These are phyloP conservation scores for Taiwanofungus camphoratus DNA, from an alignment of 1,284 basidiomycete species.

Conservation along the genomic window DNA sequence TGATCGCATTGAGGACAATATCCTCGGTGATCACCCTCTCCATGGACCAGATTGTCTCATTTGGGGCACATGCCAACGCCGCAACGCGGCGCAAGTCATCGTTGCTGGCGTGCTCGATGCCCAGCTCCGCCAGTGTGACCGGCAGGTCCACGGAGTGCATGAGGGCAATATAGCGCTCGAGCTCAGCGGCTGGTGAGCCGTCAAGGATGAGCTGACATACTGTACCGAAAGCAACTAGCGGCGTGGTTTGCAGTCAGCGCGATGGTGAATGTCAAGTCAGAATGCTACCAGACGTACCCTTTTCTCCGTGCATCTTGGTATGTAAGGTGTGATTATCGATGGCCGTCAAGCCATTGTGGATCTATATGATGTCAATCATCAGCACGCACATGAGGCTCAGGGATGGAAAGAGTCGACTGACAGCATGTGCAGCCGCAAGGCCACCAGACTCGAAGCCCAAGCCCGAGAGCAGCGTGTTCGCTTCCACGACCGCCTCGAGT, in stretches of 20 bases:
- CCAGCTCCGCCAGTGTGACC: slow-evolving; percentile 27
- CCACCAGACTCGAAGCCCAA: slow-evolving; percentile 32
- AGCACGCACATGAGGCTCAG: not conserved
- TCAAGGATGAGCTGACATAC: slow-evolving; percentile 30
- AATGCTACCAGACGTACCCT: slow-evolving; percentile 18
- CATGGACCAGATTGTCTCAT: slow-evolving; percentile 33
- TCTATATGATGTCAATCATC: slow-evolving; percentile 18
- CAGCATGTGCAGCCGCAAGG: slow-evolving; percentile 30
- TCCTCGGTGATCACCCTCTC: slow-evolving; percentile 27
- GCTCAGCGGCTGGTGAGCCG: slow-evolving; percentile 20
- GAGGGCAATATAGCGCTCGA: slow-evolving; percentile 29
- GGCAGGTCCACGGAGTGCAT: slow-evolving; percentile 31
- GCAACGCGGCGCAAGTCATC: slow-evolving; percentile 27
- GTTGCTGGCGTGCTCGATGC: slow-evolving; percentile 27
- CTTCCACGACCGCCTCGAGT: slow-evolving; percentile 31
- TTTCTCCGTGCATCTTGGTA: slow-evolving; percentile 29
- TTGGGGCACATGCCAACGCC: slow-evolving; percentile 23
- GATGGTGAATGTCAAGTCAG: not conserved
- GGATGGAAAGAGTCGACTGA: slow-evolving; percentile 10
- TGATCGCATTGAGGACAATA: slow-evolving; percentile 26
- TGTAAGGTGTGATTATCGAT: slow-evolving; percentile 27
- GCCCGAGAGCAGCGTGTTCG: slow-evolving; percentile 30
- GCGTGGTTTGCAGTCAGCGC: not conserved
- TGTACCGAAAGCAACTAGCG: slow-evolving; percentile 28
- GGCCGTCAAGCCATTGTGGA: slow-evolving; percentile 30